Conservation (phyloP, 148 eudicot species). For the Camellia lanceoleosa region DNA sequence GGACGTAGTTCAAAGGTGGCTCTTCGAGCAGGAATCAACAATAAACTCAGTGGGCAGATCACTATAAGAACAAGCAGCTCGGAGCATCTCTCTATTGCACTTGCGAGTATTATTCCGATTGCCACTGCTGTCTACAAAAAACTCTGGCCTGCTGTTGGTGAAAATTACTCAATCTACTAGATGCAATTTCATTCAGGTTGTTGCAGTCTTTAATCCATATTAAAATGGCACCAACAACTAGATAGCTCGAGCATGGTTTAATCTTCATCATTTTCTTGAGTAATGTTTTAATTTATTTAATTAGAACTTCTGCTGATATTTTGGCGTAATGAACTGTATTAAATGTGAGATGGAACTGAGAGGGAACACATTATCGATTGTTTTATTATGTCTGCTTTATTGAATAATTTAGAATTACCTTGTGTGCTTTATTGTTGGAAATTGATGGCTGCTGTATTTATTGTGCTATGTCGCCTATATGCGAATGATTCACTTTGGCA, state of each 20-base stretch:
- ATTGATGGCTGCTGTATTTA: no score
- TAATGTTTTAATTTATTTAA: background rate
- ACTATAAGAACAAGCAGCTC: conserved; percentile 87
- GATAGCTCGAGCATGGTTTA: conserved; percentile 10
- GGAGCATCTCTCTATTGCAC: conserved; percentile 69
- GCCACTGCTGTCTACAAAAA: conserved; percentile 61
- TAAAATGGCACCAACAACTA: background rate
- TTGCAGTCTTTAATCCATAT: background rate
- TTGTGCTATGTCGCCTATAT: no score
- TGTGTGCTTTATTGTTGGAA: background rate
- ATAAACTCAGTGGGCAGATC: conserved; percentile 90
- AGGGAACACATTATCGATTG: conserved; percentile 16
- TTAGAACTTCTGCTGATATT: conserved; percentile 6
- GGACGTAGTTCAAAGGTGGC: conserved; percentile 83
- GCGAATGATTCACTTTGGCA: no score
- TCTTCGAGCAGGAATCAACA: conserved; percentile 75
- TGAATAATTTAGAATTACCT: background rate
- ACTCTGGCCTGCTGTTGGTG: conserved; percentile 53
- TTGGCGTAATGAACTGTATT: conserved; percentile 5
- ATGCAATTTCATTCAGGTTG: background rate
- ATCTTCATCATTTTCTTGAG: background rate
- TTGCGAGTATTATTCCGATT: conserved; percentile 68
- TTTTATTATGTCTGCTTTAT: background rate
- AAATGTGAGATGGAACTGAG: conserved; percentile 8
- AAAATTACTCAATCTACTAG: conserved; percentile 66